A percentile compares a stretch with the other conserved stretches of the same genome.
These are phyloP conservation scores for Chrysanthemum makinoi DNA, from an alignment of 129 eudicot species.

Conservation along the genomic window DNA sequence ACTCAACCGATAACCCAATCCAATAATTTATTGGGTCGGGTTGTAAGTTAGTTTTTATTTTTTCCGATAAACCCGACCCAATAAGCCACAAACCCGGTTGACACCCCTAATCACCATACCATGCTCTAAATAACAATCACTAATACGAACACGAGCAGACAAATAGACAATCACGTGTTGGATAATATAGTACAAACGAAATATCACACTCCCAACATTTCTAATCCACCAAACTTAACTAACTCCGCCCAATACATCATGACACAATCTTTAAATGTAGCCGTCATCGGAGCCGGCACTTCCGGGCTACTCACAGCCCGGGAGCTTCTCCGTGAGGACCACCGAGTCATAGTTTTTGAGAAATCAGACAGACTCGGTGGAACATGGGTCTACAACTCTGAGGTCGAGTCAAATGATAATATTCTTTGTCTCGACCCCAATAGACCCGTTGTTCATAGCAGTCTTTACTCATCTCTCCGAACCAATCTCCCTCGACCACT, in stretches of 20 bases:
- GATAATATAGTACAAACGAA: no score
- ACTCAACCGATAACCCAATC: no score
- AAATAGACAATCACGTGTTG: no score
- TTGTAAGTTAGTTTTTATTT: no score
- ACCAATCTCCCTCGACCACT: slow-evolving; percentile 66
- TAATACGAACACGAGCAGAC: no score
- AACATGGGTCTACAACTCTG: slow-evolving; percentile 1
- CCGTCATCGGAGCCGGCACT: slow-evolving; percentile 70
- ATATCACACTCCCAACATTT: no score
- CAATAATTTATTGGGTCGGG: no score
- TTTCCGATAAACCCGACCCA: no score
- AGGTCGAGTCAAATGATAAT: no score
- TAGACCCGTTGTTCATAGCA: slow-evolving; percentile 56
- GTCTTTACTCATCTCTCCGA: slow-evolving; percentile 64
- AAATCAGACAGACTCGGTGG: slow-evolving; percentile 24
- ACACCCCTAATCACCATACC: no score
- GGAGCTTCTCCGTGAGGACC: slow-evolving; percentile 50
- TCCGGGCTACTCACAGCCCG: slow-evolving; percentile 54
- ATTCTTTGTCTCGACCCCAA: slow-evolving; percentile 30
- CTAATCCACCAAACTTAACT: not conserved
- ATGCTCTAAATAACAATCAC: no score
- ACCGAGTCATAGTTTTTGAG: slow-evolving; percentile 50
- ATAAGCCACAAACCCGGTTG: no score
- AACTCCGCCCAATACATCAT: slow-evolving; percentile 7
- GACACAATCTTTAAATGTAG: slow-evolving; percentile 41